Conservation (phyloP, 192 early-diverging fungal genomes). For the Backusella luteola region DNA sequence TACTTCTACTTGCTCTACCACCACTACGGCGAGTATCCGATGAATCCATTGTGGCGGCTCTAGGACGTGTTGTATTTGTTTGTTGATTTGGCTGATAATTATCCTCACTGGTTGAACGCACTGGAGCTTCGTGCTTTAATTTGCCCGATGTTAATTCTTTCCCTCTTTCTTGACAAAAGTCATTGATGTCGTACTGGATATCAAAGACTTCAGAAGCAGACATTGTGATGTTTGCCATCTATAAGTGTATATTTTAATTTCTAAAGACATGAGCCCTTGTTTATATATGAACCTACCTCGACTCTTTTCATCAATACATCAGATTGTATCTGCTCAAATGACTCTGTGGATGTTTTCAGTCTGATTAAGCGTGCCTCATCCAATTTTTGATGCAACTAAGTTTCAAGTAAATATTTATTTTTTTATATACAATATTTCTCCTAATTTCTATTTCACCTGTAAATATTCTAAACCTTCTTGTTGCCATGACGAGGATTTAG, state of each 20-base stretch:
- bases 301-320: constrained; percentile 32
- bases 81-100: not conserved
- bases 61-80: not conserved
- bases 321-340: constrained; percentile 26
- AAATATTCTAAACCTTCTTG: not conserved
- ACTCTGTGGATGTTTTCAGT: constrained; percentile 9
- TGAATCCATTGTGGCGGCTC: not conserved
- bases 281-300: not conserved
- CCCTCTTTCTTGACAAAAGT: constrained; percentile 5
- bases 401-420: not conserved
- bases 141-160: not conserved
- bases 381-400: constrained; percentile 15
- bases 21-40: not conserved
- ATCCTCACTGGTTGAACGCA: not conserved
- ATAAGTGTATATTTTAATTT: not conserved
- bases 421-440: not conserved
- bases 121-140: not conserved
- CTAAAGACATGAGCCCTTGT: no score
- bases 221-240: not conserved
- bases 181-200: constrained; percentile 1
- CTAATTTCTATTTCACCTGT: not conserved
- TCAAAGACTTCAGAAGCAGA: not conserved
- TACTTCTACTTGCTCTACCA: constrained; percentile 6
- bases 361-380: constrained; percentile 27
- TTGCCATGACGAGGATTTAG: not conserved